A percentile compares a stretch with the other conserved stretches of the same genome.
These are phyloP conservation scores for Podospora comata DNA, from an alignment of 495 filamentous ascomycete genomes.

Conservation along the genomic window DNA sequence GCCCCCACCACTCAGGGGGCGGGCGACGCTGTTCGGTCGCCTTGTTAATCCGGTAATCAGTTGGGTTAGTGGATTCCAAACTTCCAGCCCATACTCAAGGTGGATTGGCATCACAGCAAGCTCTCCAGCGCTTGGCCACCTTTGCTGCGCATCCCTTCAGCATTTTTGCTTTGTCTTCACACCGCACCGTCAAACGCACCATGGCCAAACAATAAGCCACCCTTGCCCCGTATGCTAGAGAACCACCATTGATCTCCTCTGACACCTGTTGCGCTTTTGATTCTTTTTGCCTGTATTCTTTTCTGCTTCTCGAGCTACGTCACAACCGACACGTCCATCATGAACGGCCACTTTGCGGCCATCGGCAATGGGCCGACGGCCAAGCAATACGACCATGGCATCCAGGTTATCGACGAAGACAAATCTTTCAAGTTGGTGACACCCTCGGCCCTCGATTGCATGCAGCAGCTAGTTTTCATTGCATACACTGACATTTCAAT, in stretches of 20 bases:
- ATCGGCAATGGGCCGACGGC: slow-evolving; percentile 63
- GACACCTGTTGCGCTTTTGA: neutral
- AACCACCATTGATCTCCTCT: neutral
- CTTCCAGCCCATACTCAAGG: neutral
- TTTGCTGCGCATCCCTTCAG: neutral
- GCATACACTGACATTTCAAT: slow-evolving; percentile 12
- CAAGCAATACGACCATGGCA: slow-evolving; percentile 82
- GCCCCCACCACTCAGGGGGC: neutral
- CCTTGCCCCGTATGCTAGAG: neutral
- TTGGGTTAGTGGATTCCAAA: neutral
- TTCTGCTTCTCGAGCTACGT: neutral
- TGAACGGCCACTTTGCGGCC: slow-evolving; percentile 86
- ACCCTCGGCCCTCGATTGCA: neutral
- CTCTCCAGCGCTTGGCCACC: neutral
- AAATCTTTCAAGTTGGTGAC: slow-evolving; percentile 87
- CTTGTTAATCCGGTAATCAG: slow-evolving; percentile 1
- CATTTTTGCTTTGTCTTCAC: neutral
- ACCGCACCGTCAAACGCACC: neutral
- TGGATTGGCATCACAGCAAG: neutral
- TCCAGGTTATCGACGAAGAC: slow-evolving; percentile 93
- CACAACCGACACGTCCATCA: slow-evolving; percentile 31
- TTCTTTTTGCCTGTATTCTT: neutral
- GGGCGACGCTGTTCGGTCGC: neutral
- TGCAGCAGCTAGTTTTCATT: neutral
- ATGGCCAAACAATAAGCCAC: neutral